Base-by-base conservation (phyloP, 768 basidiomycete species). In the Rhodotorula paludigena region DNA sequence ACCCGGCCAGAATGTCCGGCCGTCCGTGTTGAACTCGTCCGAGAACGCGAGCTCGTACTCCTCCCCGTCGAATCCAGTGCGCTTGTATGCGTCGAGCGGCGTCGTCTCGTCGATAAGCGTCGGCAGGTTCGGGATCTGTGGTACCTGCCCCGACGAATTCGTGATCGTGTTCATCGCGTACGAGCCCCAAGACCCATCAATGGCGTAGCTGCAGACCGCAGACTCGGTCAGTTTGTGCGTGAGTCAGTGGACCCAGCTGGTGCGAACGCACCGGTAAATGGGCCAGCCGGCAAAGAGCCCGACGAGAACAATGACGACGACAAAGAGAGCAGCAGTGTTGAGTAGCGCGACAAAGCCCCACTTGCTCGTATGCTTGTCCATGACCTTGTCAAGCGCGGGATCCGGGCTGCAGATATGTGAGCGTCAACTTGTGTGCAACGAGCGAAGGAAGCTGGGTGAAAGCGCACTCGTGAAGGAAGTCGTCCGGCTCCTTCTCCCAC, bases 201-300 rank as follows among this genome's bases (percentile, higher is more conserved):
- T 62, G 10, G 53, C 52, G 36, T 55, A 62, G 2, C 59, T 60
- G 38, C n/a, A 10, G 23, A 28, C 5, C 8, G 5, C 35, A 5
- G 21, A n/a, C 8, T 23, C 15, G 30, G 9, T 52, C 6, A 32
- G 30, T 11, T 14, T 9, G 18, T 16, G 21, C 41, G 15, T 16
- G 47, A 32, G 10, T 7, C 6, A 16, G 8, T 48, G 8, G n/a
- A 42, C 23, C 10, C 18, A 57, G 53, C 21, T 53, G 32, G 14
- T 44, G 41, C 48, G 45, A 5, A 52, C 64, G 28, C 49, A 69
- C 25, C 55, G 58, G 53, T 70, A 69, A 42, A 96, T 86, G 18
- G 94, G 94, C 76, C 89, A 96, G 53, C 89, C 93, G 28, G 87
- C 87, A 74, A 96, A 98, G 25, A 98, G 83, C 18, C 84, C 84